A percentile compares a stretch with the other conserved stretches of the same genome.
Conservation (phyloP, 495 filamentous ascomycete genomes). For the Neurospora terricola region DNA sequence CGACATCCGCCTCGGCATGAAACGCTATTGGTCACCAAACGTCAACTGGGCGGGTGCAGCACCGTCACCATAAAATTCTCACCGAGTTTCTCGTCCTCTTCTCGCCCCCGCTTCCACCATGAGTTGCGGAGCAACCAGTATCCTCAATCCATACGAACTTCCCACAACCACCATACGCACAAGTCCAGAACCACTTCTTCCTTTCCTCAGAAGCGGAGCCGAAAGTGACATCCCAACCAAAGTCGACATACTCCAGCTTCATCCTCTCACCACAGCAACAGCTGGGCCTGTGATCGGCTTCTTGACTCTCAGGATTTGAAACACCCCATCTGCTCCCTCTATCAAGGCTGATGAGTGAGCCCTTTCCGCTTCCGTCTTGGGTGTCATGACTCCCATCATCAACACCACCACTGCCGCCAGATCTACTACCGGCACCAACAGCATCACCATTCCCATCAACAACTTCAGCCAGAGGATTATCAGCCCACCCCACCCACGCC, state of each 20-base stretch:
- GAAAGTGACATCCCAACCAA: neutral
- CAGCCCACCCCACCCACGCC: neutral
- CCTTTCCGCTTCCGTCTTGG: neutral
- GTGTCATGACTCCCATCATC: neutral
- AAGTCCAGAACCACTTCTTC: neutral
- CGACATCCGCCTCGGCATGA: neutral
- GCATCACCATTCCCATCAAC: neutral
- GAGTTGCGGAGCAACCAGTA: neutral
- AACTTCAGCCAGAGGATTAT: neutral
- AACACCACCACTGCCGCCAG: neutral
- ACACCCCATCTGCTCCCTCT: neutral
- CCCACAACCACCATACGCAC: neutral
- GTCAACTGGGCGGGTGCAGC: neutral
- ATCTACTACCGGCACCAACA: neutral
- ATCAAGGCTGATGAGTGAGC: neutral
- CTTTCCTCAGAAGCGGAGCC: neutral
- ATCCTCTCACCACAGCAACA: neutral
- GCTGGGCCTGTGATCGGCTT: neutral
- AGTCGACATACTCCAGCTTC: neutral
- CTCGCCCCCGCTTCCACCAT: neutral
- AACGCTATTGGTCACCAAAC: neutral
- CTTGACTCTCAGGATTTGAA: neutral
- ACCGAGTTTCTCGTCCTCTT: neutral
- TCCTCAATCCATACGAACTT: neutral
- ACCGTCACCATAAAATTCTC: neutral